Base-by-base conservation (phyloP, 371 early-diverging fungal species). In the Mortierella sp. region DNA sequence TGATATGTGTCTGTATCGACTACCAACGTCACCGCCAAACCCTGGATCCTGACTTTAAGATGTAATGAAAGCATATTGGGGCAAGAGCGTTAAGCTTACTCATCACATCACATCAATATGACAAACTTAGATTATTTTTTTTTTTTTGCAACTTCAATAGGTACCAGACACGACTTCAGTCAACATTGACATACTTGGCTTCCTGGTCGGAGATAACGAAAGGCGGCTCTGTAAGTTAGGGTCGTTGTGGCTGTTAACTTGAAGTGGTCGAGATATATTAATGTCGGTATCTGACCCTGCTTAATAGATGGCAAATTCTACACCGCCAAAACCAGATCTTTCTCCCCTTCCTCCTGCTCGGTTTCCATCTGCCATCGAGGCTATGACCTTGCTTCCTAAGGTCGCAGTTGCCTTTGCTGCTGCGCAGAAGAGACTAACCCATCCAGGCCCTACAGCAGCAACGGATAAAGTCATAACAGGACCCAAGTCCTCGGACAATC, bases 331-430 rank as follows among this genome's bases (percentile, higher is more conserved):
- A 22, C 81, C 81, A 2, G 81, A 80, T 49, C 69, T 80, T 1
- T 75, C 81, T 10, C 76, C 81, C 14, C 72, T 80, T 5, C 81
- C 81, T 3, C 81, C 81, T 40, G 81, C 81, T 4, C 75, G 81
- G 6, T 75, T 75, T 22, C 72, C 75, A 18, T 75, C 81, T 1
- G 81, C 75, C 28, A 64, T 64, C n/a, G 52, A 68, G 26, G 81
- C 81, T 5, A 80, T 80, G 81, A 32, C 58, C 0, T 37, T 61
- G 28, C 72, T 80, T 26, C 60, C 72, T 0, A 75, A 67, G n/a
- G 81, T 75, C 1, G 69, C 72, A 1, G 66, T 80, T 8, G 75
- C 81, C 5, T 72, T 72, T 37, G 59, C 81, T 18, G 69, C 65
- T 16, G 81, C 72, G 8, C 69, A 68, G 18, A 52, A 75, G 51